These are phyloP conservation scores for Hypoxylon lienhwacheense DNA, from an alignment of 495 filamentous ascomycete species.

Conservation along the genomic window DNA sequence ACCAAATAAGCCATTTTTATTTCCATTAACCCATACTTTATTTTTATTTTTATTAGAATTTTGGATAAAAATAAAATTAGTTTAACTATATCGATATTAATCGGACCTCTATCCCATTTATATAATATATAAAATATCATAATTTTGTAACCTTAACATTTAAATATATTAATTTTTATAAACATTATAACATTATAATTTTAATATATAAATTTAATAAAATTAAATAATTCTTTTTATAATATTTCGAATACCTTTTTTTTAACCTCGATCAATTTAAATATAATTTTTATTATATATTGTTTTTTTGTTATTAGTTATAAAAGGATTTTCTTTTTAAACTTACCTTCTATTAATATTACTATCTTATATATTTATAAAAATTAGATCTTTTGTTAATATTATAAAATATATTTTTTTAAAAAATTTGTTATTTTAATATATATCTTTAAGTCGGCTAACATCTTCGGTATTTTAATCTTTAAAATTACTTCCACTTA, in stretches of 20 bases:
- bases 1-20: background rate
- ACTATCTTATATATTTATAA: background rate
- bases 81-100: background rate
- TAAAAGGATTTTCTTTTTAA: background rate
- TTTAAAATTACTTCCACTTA: background rate
- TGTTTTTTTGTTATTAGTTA: background rate
- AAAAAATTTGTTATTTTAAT: background rate
- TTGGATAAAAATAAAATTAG: background rate
- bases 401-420: no score
- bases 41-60: background rate
- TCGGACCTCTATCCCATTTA: background rate
- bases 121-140: background rate
- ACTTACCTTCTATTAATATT: background rate
- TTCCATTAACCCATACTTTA: background rate
- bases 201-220: background rate
- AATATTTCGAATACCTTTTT: no score
- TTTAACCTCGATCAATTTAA: no score
- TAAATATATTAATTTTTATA: background rate
- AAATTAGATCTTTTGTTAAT: background rate
- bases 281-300: background rate
- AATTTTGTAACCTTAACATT: background rate
- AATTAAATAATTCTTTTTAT: background rate
- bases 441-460: background rate
- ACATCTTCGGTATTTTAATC: background rate
- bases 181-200: background rate